phyloP scores from a whole-genome alignment of 1,139 yeast species.

The Yamadazyma atmosphaerica region DNA sequence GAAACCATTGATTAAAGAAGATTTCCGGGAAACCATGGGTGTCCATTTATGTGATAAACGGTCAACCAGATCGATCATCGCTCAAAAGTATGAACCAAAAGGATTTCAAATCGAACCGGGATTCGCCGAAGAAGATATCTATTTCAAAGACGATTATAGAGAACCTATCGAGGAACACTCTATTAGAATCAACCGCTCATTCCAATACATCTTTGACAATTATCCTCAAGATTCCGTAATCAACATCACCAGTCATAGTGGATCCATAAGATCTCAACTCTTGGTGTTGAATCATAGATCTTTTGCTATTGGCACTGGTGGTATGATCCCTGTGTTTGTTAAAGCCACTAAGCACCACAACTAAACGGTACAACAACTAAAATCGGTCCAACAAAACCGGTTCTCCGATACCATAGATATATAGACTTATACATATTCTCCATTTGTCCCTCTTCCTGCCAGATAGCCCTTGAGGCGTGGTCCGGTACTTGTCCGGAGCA shows the following conservation, averaged over 20 bases:
- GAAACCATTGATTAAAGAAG: constrained; percentile 39
- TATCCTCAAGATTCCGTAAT: constrained; percentile 32
- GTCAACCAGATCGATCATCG: constrained; percentile 32
- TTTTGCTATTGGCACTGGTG: constrained; percentile 47
- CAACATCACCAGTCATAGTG: constrained; percentile 50
- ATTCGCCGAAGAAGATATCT: constrained; percentile 41
- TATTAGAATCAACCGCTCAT: constrained; percentile 33
- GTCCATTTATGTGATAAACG: constrained; percentile 48
- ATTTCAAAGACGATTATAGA: constrained; percentile 37
- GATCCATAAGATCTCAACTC: constrained; percentile 41
- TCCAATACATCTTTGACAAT: constrained; percentile 35
- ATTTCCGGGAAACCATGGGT: constrained; percentile 45
- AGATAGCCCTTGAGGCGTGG: too few species aligned
- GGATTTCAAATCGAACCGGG: constrained; percentile 40
- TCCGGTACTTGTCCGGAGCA: too few species aligned
- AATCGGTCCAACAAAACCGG: neutral
- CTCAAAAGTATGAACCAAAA: constrained; percentile 27
- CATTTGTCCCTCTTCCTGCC: too few species aligned
- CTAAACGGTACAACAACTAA: neutral
- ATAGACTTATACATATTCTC: too few species aligned
- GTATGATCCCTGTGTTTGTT: constrained; percentile 45
- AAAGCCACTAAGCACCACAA: constrained; percentile 25
- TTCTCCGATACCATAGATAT: too few species aligned
- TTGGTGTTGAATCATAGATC: constrained; percentile 42
- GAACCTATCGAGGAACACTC: constrained; percentile 45